Conservation (phyloP, 2,329 filamentous ascomycete genomes). For the Cladophialophora carrionii region DNA sequence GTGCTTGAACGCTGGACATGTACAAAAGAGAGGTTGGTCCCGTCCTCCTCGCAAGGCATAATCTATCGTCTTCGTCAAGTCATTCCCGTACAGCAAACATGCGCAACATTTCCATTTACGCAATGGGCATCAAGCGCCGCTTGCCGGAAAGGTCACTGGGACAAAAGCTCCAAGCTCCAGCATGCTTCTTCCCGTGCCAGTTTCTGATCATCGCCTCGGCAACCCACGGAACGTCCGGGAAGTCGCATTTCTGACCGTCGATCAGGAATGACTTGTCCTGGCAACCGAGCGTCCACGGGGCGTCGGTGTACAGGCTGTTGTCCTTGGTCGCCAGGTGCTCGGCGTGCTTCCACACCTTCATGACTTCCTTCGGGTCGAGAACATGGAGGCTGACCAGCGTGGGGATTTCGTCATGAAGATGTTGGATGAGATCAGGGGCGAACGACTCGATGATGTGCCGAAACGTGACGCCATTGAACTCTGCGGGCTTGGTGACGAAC, state of each 20-base stretch:
- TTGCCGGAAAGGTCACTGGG: constrained; percentile 34
- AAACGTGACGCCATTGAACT: constrained; percentile 36
- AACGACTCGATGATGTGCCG: constrained; percentile 36
- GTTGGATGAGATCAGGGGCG: constrained; percentile 37
- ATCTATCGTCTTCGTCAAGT: constrained; percentile 10
- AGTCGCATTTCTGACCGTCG: constrained; percentile 26
- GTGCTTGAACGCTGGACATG: constrained; percentile 25
- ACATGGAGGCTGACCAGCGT: constrained; percentile 33
- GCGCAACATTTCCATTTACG: constrained; percentile 3
- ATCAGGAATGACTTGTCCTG: constrained; percentile 37
- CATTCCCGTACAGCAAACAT: constrained; percentile 2
- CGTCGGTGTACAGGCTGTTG: constrained; percentile 29
- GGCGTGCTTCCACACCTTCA: constrained; percentile 36
- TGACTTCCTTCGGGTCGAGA: constrained; percentile 34
- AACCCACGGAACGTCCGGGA: constrained; percentile 26
- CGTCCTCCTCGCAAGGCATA: neutral
- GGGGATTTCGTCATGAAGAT: constrained; percentile 39
- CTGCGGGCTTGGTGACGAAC: constrained; percentile 32
- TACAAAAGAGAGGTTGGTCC: constrained; percentile 1
- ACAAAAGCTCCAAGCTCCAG: constrained; percentile 35
- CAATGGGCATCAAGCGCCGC: constrained; percentile 21
- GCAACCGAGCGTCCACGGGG: constrained; percentile 35
- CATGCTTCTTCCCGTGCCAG: constrained; percentile 33
- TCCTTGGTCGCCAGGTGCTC: constrained; percentile 25
- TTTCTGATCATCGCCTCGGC: constrained; percentile 28